Evolutionary conservation across 768 basidiomycete genomes (phyloP).

Genomic region (Postia placenta): DNA sequence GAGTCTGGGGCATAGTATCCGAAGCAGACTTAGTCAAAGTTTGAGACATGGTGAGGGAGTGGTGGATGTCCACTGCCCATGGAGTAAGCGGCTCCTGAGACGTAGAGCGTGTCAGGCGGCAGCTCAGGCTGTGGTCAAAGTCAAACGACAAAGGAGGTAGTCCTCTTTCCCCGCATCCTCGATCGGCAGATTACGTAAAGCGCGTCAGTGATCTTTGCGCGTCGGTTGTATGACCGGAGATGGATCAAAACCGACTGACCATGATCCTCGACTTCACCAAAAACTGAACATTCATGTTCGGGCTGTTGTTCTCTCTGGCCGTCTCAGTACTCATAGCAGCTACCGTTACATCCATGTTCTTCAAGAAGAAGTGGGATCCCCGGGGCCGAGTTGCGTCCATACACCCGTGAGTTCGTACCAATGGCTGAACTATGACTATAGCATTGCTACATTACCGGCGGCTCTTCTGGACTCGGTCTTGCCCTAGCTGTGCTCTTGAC

Average conservation of each 20-base stretch:
- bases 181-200: not conserved
- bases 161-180: not conserved
- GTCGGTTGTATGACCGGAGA: too few species aligned
- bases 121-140: too few species aligned
- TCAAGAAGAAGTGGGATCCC: constrained; percentile 23
- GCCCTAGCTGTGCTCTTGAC: constrained; percentile 63
- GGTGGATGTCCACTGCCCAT: too few species aligned
- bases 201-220: not conserved
- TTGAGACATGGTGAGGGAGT: too few species aligned
- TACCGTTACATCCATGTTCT: constrained; percentile 12
- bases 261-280: not conserved
- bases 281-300: not conserved
- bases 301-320: not conserved
- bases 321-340: not conserved
- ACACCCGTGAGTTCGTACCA: not conserved
- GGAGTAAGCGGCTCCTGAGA: too few species aligned
- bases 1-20: too few species aligned
- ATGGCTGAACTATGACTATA: constrained; percentile 22
- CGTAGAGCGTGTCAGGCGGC: too few species aligned
- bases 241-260: too few species aligned
- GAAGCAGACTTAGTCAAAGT: too few species aligned
- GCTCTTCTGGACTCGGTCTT: constrained; percentile 75
- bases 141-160: too few species aligned
- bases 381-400: constrained; percentile 16
- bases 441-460: constrained; percentile 87